Conservation (phyloP, 306 rosid genomes). For the Comarum palustre region DNA sequence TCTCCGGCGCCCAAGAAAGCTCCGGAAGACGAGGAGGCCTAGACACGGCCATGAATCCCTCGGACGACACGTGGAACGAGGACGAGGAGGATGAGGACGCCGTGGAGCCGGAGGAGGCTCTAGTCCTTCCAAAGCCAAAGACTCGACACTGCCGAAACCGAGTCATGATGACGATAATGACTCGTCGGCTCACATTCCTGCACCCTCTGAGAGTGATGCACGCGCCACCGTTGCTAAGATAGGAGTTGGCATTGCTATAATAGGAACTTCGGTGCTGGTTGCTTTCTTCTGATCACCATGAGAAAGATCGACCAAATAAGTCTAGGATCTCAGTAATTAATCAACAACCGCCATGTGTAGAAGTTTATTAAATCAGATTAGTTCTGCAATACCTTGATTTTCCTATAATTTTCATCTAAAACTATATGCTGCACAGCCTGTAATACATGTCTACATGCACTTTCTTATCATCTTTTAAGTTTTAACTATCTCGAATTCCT, state of each 20-base stretch:
- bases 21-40: not conserved
- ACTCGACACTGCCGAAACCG: not conserved
- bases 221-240: slow-evolving; percentile 13
- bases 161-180: not conserved
- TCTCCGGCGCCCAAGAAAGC: slow-evolving; percentile 2
- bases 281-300: slow-evolving; percentile 11
- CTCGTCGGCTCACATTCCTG: not conserved
- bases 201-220: slow-evolving; percentile 12
- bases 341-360: not conserved
- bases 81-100: not conserved
- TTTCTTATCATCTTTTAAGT: too few species aligned
- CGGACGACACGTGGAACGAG: not conserved
- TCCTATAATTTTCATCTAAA: too few species aligned
- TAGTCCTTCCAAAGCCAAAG: not conserved
- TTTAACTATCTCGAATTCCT: too few species aligned
- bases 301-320: not conserved
- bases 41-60: not conserved
- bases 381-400: not conserved
- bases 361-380: not conserved
- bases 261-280: slow-evolving; percentile 32
- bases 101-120: not conserved
- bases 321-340: not conserved
- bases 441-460: too few species aligned
- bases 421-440: too few species aligned
- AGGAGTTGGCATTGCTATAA: slow-evolving; percentile 18